Evolutionary conservation across 106 monocot species (phyloP).

Genomic region (Dioscorea alata): DNA sequence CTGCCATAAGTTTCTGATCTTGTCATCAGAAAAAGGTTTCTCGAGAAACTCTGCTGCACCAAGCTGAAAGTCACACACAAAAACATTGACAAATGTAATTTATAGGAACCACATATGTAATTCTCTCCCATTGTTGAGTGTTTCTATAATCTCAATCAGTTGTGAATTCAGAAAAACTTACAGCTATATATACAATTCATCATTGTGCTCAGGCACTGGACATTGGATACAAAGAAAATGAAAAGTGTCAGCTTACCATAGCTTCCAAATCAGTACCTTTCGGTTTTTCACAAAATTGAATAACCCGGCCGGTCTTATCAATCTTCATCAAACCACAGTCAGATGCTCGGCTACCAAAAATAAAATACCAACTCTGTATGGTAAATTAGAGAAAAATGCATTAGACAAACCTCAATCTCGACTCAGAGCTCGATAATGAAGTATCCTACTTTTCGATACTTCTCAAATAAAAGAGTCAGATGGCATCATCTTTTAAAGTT

Average conservation of each 20-base stretch:
- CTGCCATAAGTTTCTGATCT: conserved; percentile 80
- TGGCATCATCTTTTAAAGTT: too few species aligned
- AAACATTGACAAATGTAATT: not conserved
- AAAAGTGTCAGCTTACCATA: conserved; percentile 45
- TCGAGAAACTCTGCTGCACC: conserved; percentile 82
- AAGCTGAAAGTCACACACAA: conserved; percentile 31
- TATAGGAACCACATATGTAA: not conserved
- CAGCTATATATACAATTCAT: conserved; percentile 60
- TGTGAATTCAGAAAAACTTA: conserved; percentile 26
- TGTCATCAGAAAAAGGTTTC: conserved; percentile 84
- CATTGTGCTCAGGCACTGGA: conserved; percentile 53
- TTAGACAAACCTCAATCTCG: too few species aligned
- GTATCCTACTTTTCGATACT: too few species aligned
- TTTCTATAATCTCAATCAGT: not conserved
- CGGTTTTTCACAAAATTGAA: conserved; percentile 92
- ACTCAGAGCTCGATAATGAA: too few species aligned
- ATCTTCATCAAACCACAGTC: conserved; percentile 89
- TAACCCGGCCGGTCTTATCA: conserved; percentile 55
- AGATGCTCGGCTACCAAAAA: conserved; percentile 68
- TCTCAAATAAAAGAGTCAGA: too few species aligned
- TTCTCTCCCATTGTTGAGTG: not conserved
- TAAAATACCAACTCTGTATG: not conserved
- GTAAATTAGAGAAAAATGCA: too few species aligned
- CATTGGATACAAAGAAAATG: conserved; percentile 38
- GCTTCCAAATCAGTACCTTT: conserved; percentile 57